phyloP scores from a whole-genome alignment of 805 yeast genomes.

The Wickerhamomyces xylosicus region DNA sequence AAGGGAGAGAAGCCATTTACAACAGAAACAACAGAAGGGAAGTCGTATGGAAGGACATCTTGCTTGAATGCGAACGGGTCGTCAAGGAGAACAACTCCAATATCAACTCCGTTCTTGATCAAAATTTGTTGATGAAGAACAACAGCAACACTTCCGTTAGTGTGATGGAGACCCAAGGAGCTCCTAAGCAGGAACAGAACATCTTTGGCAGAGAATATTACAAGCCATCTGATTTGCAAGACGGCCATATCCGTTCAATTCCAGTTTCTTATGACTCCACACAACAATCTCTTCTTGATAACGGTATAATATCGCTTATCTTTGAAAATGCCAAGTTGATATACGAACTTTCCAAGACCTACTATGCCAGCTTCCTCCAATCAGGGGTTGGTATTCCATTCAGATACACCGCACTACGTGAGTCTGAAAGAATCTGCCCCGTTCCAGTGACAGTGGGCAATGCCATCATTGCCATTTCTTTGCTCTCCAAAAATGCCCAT shows the following conservation, averaged over 20 bases:
- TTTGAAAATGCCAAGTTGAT: constrained; percentile 5
- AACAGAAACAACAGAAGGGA: constrained; percentile 34
- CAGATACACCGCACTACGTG: constrained; percentile 23
- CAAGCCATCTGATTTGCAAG: constrained; percentile 6
- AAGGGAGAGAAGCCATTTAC: constrained; percentile 44
- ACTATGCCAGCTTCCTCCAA: constrained; percentile 12
- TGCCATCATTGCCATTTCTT: constrained; percentile 50
- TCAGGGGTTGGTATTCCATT: constrained; percentile 21
- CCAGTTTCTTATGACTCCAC: constrained; percentile 2
- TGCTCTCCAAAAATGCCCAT: constrained; percentile 47
- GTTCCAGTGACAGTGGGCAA: constrained; percentile 58
- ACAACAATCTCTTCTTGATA: constrained; percentile 11
- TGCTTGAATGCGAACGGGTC: constrained; percentile 49
- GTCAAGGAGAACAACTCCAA: constrained; percentile 38
- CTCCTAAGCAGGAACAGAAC: constrained; percentile 16
- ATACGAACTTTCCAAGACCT: constrained; percentile 3
- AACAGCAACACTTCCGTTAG: too few relatives aligned
- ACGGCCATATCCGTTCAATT: constrained; percentile 7
- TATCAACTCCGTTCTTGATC: constrained; percentile 19
- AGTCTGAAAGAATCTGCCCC: constrained; percentile 51
- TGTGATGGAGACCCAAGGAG: too few relatives aligned
- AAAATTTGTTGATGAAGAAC: not conserved
- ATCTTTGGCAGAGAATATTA: constrained; percentile 26
- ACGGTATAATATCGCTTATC: constrained; percentile 9
- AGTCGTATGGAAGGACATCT: constrained; percentile 45